Evolutionary conservation across 495 filamentous ascomycete genomes (phyloP).

Genomic region (Penicillium coprophilum): DNA sequence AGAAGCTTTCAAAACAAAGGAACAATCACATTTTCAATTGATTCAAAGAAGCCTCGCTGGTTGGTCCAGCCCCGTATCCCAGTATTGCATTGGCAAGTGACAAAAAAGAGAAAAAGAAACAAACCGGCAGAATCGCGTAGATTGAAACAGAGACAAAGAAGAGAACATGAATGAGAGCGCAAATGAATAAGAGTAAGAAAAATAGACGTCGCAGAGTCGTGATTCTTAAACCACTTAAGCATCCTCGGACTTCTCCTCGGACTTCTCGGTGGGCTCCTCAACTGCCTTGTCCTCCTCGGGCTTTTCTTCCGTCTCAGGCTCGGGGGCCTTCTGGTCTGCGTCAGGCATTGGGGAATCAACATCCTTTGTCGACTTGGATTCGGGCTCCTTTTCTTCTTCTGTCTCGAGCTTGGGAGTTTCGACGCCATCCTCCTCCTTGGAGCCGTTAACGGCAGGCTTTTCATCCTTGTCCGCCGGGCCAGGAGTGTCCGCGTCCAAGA

Average conservation of each 20-base stretch:
- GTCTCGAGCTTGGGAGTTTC: constrained; percentile 46
- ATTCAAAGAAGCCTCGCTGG: constrained; percentile 11
- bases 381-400: constrained; percentile 47
- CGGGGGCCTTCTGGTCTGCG: constrained; percentile 23
- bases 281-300: constrained; percentile 2
- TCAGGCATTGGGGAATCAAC: constrained; percentile 44
- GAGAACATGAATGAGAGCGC: constrained; percentile 3
- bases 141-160: constrained; percentile 8
- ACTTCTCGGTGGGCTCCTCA: constrained; percentile 26
- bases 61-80: constrained; percentile 14
- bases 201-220: constrained; percentile 5
- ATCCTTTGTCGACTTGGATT: constrained; percentile 39
- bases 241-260: constrained; percentile 22
- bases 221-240: constrained; percentile 15
- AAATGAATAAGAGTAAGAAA: constrained; percentile 10
- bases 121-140: constrained; percentile 3
- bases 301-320: constrained; percentile 16
- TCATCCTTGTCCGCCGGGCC: constrained; percentile 44
- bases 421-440: constrained; percentile 46
- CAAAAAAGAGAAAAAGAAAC: constrained; percentile 2
- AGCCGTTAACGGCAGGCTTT: constrained; percentile 50
- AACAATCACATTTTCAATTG: constrained; percentile 24
- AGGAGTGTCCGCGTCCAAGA: constrained; percentile 58
- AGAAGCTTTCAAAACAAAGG: not conserved
- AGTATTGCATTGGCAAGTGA: constrained; percentile 14